Percentiles rank a stretch among this genome's conserved stretches.
phyloP scores from a whole-genome alignment of 371 early-diverging fungal genomes.

The Mucor piriformis region DNA sequence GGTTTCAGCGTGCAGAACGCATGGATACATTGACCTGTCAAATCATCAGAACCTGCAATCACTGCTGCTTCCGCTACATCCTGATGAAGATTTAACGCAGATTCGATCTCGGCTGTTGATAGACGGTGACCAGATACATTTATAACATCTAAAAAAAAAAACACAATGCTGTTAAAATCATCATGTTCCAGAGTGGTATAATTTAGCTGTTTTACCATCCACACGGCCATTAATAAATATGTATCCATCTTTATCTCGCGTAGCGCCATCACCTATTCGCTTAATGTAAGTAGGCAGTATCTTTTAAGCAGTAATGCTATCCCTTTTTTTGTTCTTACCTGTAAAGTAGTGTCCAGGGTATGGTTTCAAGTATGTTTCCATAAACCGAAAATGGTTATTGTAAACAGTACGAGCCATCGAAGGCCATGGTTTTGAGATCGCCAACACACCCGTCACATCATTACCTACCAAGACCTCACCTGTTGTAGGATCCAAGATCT shows the following conservation, averaged over 20 bases:
- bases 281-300: no score
- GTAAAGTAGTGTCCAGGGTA: constrained; percentile 91
- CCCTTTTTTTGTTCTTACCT: neutral
- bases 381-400: constrained; percentile 87
- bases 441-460: constrained; percentile 90
- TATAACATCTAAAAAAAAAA: constrained; percentile 71
- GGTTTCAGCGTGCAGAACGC: constrained; percentile 78
- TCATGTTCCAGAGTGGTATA: no score
- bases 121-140: constrained; percentile 98
- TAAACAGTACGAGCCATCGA: constrained; percentile 94
- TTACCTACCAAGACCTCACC: constrained; percentile 73
- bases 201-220: constrained; percentile 19
- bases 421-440: constrained; percentile 91
- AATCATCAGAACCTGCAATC: constrained; percentile 88
- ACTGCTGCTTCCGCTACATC: constrained; percentile 94
- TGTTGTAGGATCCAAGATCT: constrained; percentile 80
- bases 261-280: constrained; percentile 90
- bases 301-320: no score
- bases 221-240: constrained; percentile 73
- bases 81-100: constrained; percentile 76
- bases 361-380: constrained; percentile 87
- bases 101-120: constrained; percentile 95
- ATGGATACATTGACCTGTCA: constrained; percentile 89
- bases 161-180: neutral
- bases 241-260: constrained; percentile 88